Conservation (phyloP, 2,329 filamentous ascomycete species). For the Gnomoniopsis sp. region DNA sequence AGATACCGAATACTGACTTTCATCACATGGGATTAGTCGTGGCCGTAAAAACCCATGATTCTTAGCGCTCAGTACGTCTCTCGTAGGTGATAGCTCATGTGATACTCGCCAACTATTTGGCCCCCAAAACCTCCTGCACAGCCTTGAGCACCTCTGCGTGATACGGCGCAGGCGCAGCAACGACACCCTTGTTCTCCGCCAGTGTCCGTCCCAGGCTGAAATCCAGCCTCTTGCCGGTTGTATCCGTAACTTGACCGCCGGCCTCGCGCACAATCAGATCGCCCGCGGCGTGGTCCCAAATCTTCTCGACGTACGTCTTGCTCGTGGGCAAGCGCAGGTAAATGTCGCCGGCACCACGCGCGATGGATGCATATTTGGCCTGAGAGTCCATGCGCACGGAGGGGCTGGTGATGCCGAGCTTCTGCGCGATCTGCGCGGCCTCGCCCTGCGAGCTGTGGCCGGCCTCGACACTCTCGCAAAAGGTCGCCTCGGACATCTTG, state of each 20-base stretch:
- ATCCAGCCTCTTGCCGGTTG: slow-evolving; percentile 78
- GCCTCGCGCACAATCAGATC: slow-evolving; percentile 93
- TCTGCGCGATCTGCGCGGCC: slow-evolving; percentile 77
- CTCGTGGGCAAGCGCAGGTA: slow-evolving; percentile 82
- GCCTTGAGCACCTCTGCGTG: slow-evolving; percentile 74
- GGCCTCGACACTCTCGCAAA: slow-evolving; percentile 95
- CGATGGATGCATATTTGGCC: slow-evolving; percentile 95
- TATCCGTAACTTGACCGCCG: slow-evolving; percentile 87
- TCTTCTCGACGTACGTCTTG: slow-evolving; percentile 94
- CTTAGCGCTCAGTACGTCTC: no score
- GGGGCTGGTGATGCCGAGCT: slow-evolving; percentile 82
- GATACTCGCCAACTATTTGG: slow-evolving; percentile 28
- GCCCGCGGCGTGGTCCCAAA: slow-evolving; percentile 97
- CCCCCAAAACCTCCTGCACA: slow-evolving; percentile 73
- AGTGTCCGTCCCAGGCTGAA: slow-evolving; percentile 85
- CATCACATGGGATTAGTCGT: no score
- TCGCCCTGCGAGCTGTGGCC: slow-evolving; percentile 88
- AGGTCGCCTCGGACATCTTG: slow-evolving; percentile 76
- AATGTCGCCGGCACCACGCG: slow-evolving; percentile 87
- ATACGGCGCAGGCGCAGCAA: slow-evolving; percentile 76
- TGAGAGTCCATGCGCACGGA: slow-evolving; percentile 96
- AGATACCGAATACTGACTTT: no score
- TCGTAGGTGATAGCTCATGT: neutral
- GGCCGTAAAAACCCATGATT: no score
- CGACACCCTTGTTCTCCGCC: slow-evolving; percentile 86